Base-by-base conservation (phyloP, 306 rosid genomes). In the Casuarina equisetifolia region DNA sequence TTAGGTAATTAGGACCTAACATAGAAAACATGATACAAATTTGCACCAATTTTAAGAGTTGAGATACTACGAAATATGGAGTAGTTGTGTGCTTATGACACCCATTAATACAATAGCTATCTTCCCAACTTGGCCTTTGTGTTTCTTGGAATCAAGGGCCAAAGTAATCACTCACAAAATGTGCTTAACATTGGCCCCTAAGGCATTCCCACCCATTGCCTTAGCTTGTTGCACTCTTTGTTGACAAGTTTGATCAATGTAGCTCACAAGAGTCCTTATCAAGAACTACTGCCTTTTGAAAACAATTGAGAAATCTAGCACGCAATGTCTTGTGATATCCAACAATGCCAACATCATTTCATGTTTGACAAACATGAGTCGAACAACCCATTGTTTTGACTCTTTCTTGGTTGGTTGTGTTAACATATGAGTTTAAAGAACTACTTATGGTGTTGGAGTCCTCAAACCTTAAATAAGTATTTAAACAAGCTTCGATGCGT, bases 41-140 rank as follows among this genome's bases (percentile, higher is more conserved):
- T 97, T 19, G 98, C 96, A 85, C 97, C 98, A 85, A 91, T 91
- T 85, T 88, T 91, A 61, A 88, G 85, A 72, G 98, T 97, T 36
- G 98, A 91, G 84, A 95, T 91, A 46, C 98, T 54, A 97, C 91
- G 78, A 92, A 95, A 75, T 92, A 95, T 54, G 98, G 98, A 76
- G 98, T 97, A 52, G 97, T 97, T 0, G 98, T 95, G 79, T 95
- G 92, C 79, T 95, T 97, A 66, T 97, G 98, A 81, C 98, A 95
- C 40, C 98, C 98, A 44, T 97, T 93, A 43, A 93, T 87, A n/a
- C n/a, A 57, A 93, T 93, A 83, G 98, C 97, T 82, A 91, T 84
- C 59, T 88, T 94, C 79, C 97, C 98, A 75, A 94, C 96, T 74
- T 91, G 93, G 77, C 98, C 97, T 88, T 93, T 93, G 79, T 93